Conservation (phyloP, 805 yeast genomes). For the Lipomyces orientalis region DNA sequence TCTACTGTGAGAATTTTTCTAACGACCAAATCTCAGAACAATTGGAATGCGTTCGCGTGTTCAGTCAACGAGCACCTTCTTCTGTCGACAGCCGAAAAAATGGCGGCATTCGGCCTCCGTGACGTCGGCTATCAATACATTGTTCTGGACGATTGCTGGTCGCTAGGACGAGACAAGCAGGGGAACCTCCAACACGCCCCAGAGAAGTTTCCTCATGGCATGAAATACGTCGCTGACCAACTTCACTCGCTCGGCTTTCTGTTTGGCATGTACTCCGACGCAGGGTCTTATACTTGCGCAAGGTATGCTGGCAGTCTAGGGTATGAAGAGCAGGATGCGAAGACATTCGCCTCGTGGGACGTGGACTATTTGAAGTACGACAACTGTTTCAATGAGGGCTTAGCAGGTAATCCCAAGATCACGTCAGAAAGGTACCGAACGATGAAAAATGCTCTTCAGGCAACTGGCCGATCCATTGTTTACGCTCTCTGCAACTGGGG, state of each 20-base stretch:
- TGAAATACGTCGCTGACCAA: constrained; percentile 40
- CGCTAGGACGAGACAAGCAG: constrained; percentile 37
- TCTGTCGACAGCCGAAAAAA: constrained; percentile 39
- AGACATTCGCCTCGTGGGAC: constrained; percentile 43
- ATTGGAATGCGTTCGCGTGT: constrained; percentile 45
- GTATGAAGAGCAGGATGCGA: constrained; percentile 44
- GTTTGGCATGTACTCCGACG: constrained; percentile 47
- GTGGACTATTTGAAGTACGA: constrained; percentile 47
- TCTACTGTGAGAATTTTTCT: neutral
- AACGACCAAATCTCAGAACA: neutral
- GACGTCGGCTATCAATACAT: constrained; percentile 45
- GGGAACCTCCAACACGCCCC: constrained; percentile 38
- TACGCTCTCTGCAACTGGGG: constrained; percentile 47
- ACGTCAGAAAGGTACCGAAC: constrained; percentile 12
- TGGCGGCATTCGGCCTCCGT: constrained; percentile 40
- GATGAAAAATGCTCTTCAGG: constrained; percentile 44
- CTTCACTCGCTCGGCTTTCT: constrained; percentile 43
- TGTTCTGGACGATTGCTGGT: constrained; percentile 46
- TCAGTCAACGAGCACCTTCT: constrained; percentile 42
- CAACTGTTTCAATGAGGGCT: constrained; percentile 39
- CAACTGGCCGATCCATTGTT: constrained; percentile 44
- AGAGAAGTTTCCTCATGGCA: constrained; percentile 44
- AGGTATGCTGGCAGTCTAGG: constrained; percentile 46
- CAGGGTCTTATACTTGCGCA: constrained; percentile 47
- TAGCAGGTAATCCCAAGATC: neutral